These are phyloP conservation scores for Berkeleyomyces rouxiae DNA, from an alignment of 2,329 filamentous ascomycete genomes.

Conservation along the genomic window DNA sequence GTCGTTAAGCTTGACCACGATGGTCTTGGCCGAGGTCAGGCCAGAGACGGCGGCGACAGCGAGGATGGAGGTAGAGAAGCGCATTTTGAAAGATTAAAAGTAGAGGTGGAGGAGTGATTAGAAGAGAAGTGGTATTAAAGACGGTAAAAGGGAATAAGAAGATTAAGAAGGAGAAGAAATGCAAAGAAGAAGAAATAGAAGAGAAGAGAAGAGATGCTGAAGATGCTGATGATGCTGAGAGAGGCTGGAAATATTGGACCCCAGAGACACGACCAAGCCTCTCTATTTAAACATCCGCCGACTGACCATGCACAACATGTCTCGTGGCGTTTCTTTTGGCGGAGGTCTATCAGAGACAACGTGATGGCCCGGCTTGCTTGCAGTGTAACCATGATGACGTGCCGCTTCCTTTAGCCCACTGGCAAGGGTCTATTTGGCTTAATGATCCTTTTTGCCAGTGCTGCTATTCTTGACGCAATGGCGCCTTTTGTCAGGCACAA, in stretches of 20 bases:
- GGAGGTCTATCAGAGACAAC: not conserved
- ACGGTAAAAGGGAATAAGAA: not conserved
- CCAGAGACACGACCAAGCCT: not conserved
- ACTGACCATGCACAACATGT: not conserved
- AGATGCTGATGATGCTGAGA: not conserved
- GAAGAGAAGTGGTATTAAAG: not conserved
- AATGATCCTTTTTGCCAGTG: not conserved
- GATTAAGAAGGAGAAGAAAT: not conserved
- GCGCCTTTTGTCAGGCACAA: not conserved
- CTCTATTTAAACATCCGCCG: not conserved
- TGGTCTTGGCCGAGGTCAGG: conserved; percentile 16
- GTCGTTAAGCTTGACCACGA: conserved; percentile 27
- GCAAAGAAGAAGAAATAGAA: not conserved
- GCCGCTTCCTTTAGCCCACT: not conserved
- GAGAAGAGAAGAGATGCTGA: not conserved
- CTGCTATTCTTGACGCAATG: not conserved
- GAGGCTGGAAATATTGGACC: not conserved
- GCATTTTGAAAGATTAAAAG: not conserved
- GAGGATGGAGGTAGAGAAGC: conserved; percentile 2
- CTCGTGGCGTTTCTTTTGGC: not conserved
- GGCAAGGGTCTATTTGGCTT: not conserved
- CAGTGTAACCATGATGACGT: not conserved
- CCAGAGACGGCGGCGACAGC: conserved; percentile 6
- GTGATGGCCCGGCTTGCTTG: not conserved
- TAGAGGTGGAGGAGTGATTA: not conserved